phyloP scores from a whole-genome alignment of 768 basidiomycete species.

The Boletus edulis region DNA sequence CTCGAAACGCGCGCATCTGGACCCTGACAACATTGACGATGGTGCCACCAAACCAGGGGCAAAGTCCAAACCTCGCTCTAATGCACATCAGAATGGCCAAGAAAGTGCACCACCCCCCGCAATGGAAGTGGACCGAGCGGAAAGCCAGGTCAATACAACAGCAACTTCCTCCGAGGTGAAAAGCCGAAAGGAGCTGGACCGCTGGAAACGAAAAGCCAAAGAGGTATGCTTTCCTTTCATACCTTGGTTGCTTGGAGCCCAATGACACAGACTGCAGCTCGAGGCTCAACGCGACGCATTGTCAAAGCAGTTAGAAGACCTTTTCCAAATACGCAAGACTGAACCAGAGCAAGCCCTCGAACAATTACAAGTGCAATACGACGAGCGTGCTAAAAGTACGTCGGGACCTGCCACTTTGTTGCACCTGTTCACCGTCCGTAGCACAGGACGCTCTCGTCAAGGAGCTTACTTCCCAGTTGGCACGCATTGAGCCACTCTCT shows the following conservation, averaged over 20 bases:
- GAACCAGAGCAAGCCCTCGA: slow-evolving; percentile 60
- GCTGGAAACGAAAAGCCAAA: slow-evolving; percentile 31
- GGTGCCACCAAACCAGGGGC: slow-evolving; percentile 3
- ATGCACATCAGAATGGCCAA: slow-evolving; percentile 5
- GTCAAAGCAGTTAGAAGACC: slow-evolving; percentile 55
- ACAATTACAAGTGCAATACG: slow-evolving; percentile 48
- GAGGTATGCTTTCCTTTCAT: slow-evolving; percentile 14
- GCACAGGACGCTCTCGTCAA: slow-evolving; percentile 50
- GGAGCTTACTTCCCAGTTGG: slow-evolving; percentile 52
- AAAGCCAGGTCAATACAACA: slow-evolving; percentile 1
- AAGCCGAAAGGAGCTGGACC: slow-evolving; percentile 25
- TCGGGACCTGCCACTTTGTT: neutral
- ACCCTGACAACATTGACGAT: neutral
- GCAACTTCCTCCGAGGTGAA: slow-evolving; percentile 13
- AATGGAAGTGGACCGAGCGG: slow-evolving; percentile 15
- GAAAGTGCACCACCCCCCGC: slow-evolving; percentile 7
- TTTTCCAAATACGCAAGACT: slow-evolving; percentile 55
- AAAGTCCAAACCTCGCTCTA: slow-evolving; percentile 18
- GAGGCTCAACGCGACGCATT: slow-evolving; percentile 46
- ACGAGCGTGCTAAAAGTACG: slow-evolving; percentile 53
- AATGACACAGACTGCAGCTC: slow-evolving; percentile 17
- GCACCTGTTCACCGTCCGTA: slow-evolving; percentile 25
- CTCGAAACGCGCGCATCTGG: slow-evolving; percentile 11
- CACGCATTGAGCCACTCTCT: slow-evolving; percentile 54
- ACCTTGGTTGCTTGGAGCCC: neutral